Evolutionary conservation across 352 stramenopile species (phyloP).

Genomic region (Pythium brachiatum): DNA sequence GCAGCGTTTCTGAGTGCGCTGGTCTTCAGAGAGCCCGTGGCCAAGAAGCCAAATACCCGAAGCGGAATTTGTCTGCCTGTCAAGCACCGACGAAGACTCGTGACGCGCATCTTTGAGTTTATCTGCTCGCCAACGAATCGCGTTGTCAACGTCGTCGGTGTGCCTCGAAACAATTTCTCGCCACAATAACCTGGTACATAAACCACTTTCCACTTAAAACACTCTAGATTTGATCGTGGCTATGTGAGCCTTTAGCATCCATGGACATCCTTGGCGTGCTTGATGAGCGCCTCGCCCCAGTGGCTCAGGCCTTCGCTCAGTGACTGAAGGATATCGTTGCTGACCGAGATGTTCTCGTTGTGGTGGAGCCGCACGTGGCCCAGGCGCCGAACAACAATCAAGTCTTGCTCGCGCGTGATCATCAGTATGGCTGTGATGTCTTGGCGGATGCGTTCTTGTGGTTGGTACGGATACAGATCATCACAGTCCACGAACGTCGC

Average conservation of each 20-base stretch:
- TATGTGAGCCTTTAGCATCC: slow-evolving; percentile 1
- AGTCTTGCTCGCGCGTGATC: slow-evolving; percentile 15
- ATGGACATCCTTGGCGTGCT: slow-evolving; percentile 5
- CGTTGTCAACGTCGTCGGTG: background rate
- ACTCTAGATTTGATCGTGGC: too few relatives aligned
- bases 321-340: slow-evolving; percentile 25
- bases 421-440: slow-evolving; percentile 39
- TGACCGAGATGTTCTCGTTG: slow-evolving; percentile 30
- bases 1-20: background rate
- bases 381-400: slow-evolving; percentile 26
- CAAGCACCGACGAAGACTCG: background rate
- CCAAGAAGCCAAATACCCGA: background rate
- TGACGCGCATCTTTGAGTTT: background rate
- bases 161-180: background rate
- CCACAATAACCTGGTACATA: too few relatives aligned
- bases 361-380: slow-evolving; percentile 30
- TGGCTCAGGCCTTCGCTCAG: slow-evolving; percentile 33
- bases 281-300: slow-evolving; percentile 42
- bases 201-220: too few relatives aligned
- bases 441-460: slow-evolving; percentile 27
- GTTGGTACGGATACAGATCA: slow-evolving; percentile 35
- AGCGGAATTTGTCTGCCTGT: background rate
- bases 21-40: background rate
- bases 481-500: slow-evolving; percentile 39
- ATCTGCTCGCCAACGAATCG: background rate